Percentiles rank a stretch among this genome's conserved stretches.
Conservation (phyloP, 176 grass and related monocot genomes). For the Oryza punctata region DNA sequence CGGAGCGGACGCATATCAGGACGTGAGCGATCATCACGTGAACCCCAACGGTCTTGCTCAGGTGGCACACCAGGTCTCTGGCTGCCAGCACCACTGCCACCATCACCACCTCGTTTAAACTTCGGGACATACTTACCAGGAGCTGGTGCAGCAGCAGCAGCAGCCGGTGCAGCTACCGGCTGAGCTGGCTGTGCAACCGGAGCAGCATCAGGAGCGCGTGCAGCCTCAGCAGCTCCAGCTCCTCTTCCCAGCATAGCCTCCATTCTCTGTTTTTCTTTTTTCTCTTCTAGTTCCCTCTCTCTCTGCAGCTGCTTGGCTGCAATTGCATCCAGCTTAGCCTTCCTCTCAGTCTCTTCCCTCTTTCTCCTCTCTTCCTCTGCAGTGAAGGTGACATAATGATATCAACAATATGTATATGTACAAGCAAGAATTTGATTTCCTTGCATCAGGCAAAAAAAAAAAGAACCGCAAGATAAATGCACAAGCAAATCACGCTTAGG, state of each 20-base stretch:
- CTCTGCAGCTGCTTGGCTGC: conserved; percentile 72
- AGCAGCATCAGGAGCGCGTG: conserved; percentile 11
- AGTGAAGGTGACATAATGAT: conserved; percentile 18
- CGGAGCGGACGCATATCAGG: conserved; percentile 29
- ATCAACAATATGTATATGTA: conserved; percentile 24
- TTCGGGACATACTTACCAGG: conserved; percentile 64
- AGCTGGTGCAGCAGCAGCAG: conserved; percentile 32
- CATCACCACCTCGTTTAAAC: conserved; percentile 34
- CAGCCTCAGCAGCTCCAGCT: conserved; percentile 39
- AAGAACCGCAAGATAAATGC: background rate
- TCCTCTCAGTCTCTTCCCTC: conserved; percentile 74
- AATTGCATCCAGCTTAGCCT: conserved; percentile 89
- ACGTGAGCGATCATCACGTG: conserved; percentile 56
- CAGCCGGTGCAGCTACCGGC: conserved; percentile 44
- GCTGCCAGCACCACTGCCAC: conserved; percentile 22
- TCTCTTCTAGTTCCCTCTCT: conserved; percentile 81
- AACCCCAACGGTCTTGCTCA: conserved; percentile 64
- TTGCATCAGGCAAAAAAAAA: background rate
- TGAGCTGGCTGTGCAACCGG: conserved; percentile 33
- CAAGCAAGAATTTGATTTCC: background rate
- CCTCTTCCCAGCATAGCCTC: conserved; percentile 54
- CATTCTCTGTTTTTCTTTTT: conserved; percentile 54
- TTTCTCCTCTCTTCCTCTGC: conserved; percentile 92
- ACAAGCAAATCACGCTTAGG: background rate
- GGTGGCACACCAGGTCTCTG: conserved; percentile 33